Percentiles rank a stretch among this genome's conserved stretches.
These are phyloP conservation scores for Paraphaeosphaeria minitans DNA, from an alignment of 2,329 filamentous ascomycete genomes.

Conservation along the genomic window DNA sequence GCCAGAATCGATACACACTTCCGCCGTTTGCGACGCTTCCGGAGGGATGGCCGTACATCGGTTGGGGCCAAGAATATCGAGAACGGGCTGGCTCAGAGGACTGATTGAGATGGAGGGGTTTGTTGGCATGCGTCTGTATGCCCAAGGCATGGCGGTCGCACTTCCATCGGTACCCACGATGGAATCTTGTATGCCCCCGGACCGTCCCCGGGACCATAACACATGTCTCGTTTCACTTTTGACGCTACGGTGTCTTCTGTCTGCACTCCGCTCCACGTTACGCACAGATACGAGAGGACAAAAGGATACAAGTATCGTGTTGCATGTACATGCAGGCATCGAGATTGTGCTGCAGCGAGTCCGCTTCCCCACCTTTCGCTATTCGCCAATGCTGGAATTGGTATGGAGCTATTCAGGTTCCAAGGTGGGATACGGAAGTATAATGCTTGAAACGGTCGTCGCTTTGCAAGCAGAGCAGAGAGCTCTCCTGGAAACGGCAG, in stretches of 20 bases:
- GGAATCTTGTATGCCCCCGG: neutral
- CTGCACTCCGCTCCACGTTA: neutral
- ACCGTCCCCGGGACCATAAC: neutral
- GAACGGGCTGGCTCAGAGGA: slow-evolving; percentile 29
- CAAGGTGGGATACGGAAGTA: neutral
- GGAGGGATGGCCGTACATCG: slow-evolving; percentile 64
- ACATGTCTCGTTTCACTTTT: neutral
- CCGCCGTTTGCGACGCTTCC: slow-evolving; percentile 64
- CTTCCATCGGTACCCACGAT: neutral
- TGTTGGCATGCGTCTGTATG: neutral
- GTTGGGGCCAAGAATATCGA: slow-evolving; percentile 54
- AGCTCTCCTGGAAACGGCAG: neutral
- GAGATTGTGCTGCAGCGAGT: slow-evolving; percentile 1
- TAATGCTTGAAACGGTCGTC: neutral
- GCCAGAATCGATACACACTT: slow-evolving; percentile 63
- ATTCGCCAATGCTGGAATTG: neutral
- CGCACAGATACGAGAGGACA: neutral
- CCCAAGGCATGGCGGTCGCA: neutral
- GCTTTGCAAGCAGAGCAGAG: neutral
- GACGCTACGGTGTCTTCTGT: neutral
- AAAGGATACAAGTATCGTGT: neutral
- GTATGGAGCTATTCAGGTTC: neutral
- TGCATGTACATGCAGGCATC: neutral
- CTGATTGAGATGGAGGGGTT: slow-evolving; percentile 12
- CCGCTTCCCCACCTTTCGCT: neutral